Percentiles rank a stretch among this genome's conserved stretches.
These are phyloP conservation scores for Cetraspora pellucida DNA, from an alignment of 192 early-diverging fungal species.

Conservation along the genomic window DNA sequence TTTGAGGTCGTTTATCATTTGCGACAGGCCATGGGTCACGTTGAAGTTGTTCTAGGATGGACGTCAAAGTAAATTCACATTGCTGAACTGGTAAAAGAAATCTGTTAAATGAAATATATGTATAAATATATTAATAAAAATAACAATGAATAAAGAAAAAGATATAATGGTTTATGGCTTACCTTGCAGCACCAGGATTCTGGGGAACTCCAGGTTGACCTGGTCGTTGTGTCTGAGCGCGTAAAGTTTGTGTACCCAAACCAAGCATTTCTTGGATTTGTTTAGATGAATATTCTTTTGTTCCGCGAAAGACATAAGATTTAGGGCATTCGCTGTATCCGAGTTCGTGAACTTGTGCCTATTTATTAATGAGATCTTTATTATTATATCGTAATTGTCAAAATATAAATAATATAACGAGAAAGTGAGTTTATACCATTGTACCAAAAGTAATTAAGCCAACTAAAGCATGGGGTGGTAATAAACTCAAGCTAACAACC, in stretches of 20 bases:
- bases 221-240: slow-evolving; percentile 51
- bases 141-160: not conserved
- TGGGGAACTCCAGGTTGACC: slow-evolving; percentile 38
- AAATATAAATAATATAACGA: not conserved
- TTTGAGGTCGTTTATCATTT: slow-evolving; percentile 83
- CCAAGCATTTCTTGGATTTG: slow-evolving; percentile 99
- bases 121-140: not conserved
- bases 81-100: slow-evolving; percentile 92
- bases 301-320: slow-evolving; percentile 95
- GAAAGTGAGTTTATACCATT: slow-evolving; percentile 67
- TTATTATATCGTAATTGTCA: not conserved
- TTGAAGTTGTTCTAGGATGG: slow-evolving; percentile 94
- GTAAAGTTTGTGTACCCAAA: slow-evolving; percentile 52
- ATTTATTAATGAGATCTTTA: not conserved
- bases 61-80: slow-evolving; percentile 94
- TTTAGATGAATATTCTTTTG: slow-evolving; percentile 93
- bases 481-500: slow-evolving; percentile 84
- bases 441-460: slow-evolving; percentile 97
- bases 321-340: slow-evolving; percentile 96
- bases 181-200: slow-evolving; percentile 19
- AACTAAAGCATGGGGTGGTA: slow-evolving; percentile 91
- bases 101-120: slow-evolving; percentile 39
- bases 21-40: slow-evolving; percentile 97
- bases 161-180: not conserved
- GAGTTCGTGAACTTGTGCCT: slow-evolving; percentile 95